Conservation (phyloP, 2,329 filamentous ascomycete species). For the Chaetomium globosum region DNA sequence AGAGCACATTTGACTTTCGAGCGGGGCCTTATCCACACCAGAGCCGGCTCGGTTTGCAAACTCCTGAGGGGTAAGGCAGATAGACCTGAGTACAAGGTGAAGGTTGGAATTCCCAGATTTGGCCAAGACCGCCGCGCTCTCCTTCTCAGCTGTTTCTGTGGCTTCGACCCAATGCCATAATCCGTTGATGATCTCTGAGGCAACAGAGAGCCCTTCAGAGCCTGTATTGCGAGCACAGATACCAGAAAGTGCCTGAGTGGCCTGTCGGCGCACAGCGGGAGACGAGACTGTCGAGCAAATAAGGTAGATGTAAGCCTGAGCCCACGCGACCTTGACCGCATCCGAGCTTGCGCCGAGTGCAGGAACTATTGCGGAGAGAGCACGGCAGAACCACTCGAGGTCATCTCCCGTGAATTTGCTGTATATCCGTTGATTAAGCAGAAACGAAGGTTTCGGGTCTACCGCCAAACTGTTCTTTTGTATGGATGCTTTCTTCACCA, state of each 20-base stretch:
- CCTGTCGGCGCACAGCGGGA: conserved; percentile 64
- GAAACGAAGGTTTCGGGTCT: conserved; percentile 82
- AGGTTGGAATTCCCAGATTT: conserved; percentile 69
- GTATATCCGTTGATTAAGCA: conserved; percentile 83
- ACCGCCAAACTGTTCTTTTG: conserved; percentile 66
- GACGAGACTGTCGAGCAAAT: conserved; percentile 66
- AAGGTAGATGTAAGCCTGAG: conserved; percentile 80
- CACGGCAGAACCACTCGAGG: conserved; percentile 72
- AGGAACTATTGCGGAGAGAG: conserved; percentile 64
- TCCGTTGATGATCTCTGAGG: conserved; percentile 66
- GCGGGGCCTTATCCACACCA: conserved; percentile 49
- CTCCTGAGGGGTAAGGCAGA: conserved; percentile 63
- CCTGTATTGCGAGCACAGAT: conserved; percentile 58
- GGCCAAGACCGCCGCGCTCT: conserved; percentile 67
- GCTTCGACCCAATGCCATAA: conserved; percentile 79
- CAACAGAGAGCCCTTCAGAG: conserved; percentile 48
- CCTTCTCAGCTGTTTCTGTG: conserved; percentile 72
- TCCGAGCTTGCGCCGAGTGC: conserved; percentile 54
- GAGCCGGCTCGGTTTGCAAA: conserved; percentile 46
- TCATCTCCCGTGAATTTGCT: conserved; percentile 77
- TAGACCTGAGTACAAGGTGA: conserved; percentile 60
- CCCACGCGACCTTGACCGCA: conserved; percentile 70
- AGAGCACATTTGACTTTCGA: conserved; percentile 73
- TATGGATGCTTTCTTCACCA: conserved; percentile 65
- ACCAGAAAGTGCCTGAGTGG: conserved; percentile 61